Base-by-base conservation (phyloP, 176 grass and related monocot genomes). In the Eragrostis nindensis region DNA sequence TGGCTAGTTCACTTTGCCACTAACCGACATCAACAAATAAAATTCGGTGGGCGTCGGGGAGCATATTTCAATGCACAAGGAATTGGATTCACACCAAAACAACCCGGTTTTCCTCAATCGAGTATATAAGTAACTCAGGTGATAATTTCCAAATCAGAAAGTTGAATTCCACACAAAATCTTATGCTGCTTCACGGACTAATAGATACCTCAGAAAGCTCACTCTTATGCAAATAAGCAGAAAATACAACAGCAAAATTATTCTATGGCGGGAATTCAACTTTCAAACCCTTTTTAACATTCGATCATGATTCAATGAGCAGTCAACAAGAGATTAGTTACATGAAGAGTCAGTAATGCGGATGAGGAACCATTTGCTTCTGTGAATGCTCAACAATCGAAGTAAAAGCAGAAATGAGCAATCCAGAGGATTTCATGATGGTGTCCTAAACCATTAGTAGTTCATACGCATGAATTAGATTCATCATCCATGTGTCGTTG, bases 351-450 rank as follows among this genome's bases (percentile, higher is more conserved):
- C 46, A 27, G 5, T 49, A 39, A 27, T 60, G 22, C 59, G 60
- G 59, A 73, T 14, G 47, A n/a, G 62, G 56, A 79, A 32, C 11
- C 16, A 30, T 71, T 17, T 48, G 42, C 24, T 17, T 54, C 24
- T 48, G 26, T 61, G 71, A 55, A 68, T 63, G 36, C 30, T 52
- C 24, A 12, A 52, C 14, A 49, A 60, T 74, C 53, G 5, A 68
- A 77, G 36, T 64, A 24, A 22, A 63, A 75, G 36, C 71, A 52
- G 11, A 43, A 47, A 36, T 4, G 65, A 52, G 62, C 75, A 75
- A 68, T 61, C 43, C 17, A 88, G 61, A 53, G 21, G 70, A 53
- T 85, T 76, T n/a, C 55, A 84, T 47, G 71, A 73, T 65, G 65
- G 25, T 30, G 25, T 25, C 71, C 71, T 19, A 5, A 53, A 43